These are phyloP conservation scores for Solanum tarapatanum DNA, from an alignment of 257 asterid genomes.

Conservation along the genomic window DNA sequence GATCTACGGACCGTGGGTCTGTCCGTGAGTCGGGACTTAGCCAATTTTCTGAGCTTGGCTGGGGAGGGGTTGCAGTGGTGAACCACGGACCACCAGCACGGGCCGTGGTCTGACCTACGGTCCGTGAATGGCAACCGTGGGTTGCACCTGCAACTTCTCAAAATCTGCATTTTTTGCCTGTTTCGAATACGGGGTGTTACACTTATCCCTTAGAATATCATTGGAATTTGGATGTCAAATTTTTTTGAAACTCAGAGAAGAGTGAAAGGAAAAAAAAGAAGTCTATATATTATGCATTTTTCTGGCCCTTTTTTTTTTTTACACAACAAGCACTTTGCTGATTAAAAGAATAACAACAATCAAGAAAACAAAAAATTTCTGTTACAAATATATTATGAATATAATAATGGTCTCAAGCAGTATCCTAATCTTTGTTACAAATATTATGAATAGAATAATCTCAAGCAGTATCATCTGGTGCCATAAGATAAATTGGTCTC, in stretches of 20 bases:
- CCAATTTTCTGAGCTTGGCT: too few species aligned
- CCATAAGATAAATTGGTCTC: slow-evolving; percentile 26
- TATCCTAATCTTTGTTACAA: background rate
- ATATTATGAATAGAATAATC: background rate
- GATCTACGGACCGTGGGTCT: too few species aligned
- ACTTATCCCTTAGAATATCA: too few species aligned
- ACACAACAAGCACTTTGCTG: background rate
- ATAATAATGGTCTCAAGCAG: background rate
- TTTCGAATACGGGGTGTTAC: too few species aligned
- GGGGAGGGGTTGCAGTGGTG: too few species aligned
- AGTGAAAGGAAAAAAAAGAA: background rate
- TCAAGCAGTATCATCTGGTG: slow-evolving; percentile 7
- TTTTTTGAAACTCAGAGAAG: background rate
- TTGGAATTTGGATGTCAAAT: background rate
- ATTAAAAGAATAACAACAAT: background rate
- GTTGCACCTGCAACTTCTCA: too few species aligned
- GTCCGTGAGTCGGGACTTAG: too few species aligned
- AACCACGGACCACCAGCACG: too few species aligned
- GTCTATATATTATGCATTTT: background rate
- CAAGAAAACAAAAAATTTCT: background rate
- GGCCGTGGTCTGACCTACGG: too few species aligned
- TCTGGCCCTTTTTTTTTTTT: background rate
- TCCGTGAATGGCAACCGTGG: too few species aligned
- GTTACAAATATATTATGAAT: background rate
- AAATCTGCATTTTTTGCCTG: too few species aligned